Conservation (phyloP, 1,284 basidiomycete genomes). For the Xerocomus minutiporus region DNA sequence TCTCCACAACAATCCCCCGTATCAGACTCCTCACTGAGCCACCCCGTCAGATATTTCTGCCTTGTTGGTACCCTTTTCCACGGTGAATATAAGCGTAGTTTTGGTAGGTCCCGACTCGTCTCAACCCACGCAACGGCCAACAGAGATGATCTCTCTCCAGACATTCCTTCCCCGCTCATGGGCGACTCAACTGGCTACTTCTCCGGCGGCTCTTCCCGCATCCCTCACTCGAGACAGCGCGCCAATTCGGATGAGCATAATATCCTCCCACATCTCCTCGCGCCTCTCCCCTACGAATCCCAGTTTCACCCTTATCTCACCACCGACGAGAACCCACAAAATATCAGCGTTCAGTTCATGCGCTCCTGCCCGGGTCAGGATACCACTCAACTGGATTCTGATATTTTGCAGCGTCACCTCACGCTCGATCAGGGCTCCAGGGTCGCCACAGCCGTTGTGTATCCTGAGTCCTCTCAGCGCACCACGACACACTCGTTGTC, state of each 20-base stretch:
- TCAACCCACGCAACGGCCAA: conserved; percentile 9
- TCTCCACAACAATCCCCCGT: conserved; percentile 6
- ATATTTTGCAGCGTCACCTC: conserved; percentile 23
- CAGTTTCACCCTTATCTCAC: conserved; percentile 19
- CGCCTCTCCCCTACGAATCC: conserved; percentile 17
- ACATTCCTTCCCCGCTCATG: conserved; percentile 14
- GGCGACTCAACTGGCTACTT: conserved; percentile 18
- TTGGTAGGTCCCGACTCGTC: conserved; percentile 21
- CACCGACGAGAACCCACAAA: conserved; percentile 16
- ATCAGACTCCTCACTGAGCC: background rate
- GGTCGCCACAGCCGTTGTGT: conserved; percentile 9
- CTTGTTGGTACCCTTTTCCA: conserved; percentile 29
- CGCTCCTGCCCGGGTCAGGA: conserved; percentile 23
- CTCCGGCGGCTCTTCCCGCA: conserved; percentile 11
- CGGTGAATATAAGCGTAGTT: conserved; percentile 24
- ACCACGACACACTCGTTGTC: conserved; percentile 25
- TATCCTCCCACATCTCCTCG: conserved; percentile 18
- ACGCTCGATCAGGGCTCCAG: conserved; percentile 5
- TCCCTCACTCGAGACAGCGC: conserved; percentile 10
- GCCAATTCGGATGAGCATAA: conserved; percentile 15
- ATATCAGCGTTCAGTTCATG: conserved; percentile 34
- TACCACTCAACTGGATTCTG: conserved; percentile 25
- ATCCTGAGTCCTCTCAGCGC: conserved; percentile 33
- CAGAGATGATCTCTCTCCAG: conserved; percentile 24
- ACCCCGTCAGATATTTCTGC: background rate